Conservation (phyloP, 805 yeast species). For the Nakazawaea sp. region DNA sequence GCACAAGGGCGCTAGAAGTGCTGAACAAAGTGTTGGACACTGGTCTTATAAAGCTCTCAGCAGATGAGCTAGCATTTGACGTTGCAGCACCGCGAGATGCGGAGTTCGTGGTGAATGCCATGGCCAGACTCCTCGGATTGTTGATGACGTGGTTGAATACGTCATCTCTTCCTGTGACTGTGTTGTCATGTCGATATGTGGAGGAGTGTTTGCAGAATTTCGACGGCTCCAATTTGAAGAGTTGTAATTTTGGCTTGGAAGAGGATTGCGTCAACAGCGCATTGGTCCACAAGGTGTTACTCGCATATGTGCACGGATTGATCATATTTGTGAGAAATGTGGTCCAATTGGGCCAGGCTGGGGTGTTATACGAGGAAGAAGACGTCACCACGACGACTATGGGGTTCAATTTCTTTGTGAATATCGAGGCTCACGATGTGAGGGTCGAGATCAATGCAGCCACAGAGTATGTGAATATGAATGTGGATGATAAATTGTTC, state of each 20-base stretch:
- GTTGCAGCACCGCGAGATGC: constrained; percentile 28
- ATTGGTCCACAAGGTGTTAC: constrained; percentile 44
- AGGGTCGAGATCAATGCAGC: constrained; percentile 24
- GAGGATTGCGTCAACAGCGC: constrained; percentile 10
- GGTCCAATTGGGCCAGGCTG: constrained; percentile 39
- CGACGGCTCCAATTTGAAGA: constrained; percentile 9
- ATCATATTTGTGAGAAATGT: constrained; percentile 46
- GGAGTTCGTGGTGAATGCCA: constrained; percentile 39
- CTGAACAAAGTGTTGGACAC: constrained; percentile 72
- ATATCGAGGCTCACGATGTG: constrained; percentile 18
- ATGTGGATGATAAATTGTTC: constrained; percentile 13
- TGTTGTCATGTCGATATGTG: constrained; percentile 69
- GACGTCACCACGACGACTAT: constrained; percentile 61
- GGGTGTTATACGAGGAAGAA: constrained; percentile 69
- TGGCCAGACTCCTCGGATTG: constrained; percentile 46
- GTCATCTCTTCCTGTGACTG: constrained; percentile 67
- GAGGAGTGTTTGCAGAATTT: constrained; percentile 39
- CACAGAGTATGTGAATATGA: constrained; percentile 23
- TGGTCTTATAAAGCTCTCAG: constrained; percentile 46
- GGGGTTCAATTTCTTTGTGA: constrained; percentile 39
- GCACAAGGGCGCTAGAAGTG: constrained; percentile 83
- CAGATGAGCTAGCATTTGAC: constrained; percentile 41
- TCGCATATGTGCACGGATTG: constrained; percentile 44
- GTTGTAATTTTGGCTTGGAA: constrained; percentile 3
- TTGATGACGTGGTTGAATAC: constrained; percentile 73